Evolutionary conservation across 1,284 basidiomycete genomes (phyloP).

Genomic region (Paramarasmius palmivorus): DNA sequence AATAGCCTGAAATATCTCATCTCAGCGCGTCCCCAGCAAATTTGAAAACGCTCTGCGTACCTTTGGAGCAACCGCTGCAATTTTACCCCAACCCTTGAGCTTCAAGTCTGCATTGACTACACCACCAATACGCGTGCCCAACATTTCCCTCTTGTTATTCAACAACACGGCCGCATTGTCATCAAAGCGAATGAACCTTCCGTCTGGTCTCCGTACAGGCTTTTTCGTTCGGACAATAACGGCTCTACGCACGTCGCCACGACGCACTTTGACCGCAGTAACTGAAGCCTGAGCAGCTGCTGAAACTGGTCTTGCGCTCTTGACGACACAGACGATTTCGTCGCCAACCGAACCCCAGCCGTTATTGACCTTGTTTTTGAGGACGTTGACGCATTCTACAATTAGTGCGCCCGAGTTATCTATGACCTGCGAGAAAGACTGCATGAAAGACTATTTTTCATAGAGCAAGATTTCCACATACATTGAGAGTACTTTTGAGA

Average conservation of each 20-base stretch:
- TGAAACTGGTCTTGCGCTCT: slow-evolving; percentile 85
- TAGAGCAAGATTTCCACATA: slow-evolving; percentile 32
- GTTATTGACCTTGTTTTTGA: slow-evolving; percentile 94
- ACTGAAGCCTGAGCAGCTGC: slow-evolving; percentile 60
- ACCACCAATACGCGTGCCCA: slow-evolving; percentile 93
- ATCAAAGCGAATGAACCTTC: slow-evolving; percentile 87
- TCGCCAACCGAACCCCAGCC: slow-evolving; percentile 86
- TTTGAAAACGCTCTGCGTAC: slow-evolving; percentile 52
- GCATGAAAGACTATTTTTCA: not conserved
- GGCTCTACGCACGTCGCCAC: slow-evolving; percentile 92
- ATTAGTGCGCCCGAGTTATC: slow-evolving; percentile 98
- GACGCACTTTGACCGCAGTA: slow-evolving; percentile 80
- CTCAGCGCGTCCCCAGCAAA: not conserved
- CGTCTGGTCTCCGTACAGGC: slow-evolving; percentile 82
- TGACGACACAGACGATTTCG: slow-evolving; percentile 96
- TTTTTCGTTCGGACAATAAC: slow-evolving; percentile 94
- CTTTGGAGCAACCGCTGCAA: slow-evolving; percentile 90
- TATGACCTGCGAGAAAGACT: slow-evolving; percentile 65
- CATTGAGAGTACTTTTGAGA: slow-evolving; percentile 88
- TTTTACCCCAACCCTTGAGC: slow-evolving; percentile 94
- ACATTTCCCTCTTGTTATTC: slow-evolving; percentile 96
- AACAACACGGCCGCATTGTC: slow-evolving; percentile 96
- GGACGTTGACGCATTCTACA: slow-evolving; percentile 95
- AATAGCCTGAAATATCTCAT: not conserved
- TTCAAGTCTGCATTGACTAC: slow-evolving; percentile 91